A percentile compares a stretch with the other conserved stretches of the same genome.
Conservation (phyloP, 1,284 basidiomycete genomes). For the Pterulicium gracile region DNA sequence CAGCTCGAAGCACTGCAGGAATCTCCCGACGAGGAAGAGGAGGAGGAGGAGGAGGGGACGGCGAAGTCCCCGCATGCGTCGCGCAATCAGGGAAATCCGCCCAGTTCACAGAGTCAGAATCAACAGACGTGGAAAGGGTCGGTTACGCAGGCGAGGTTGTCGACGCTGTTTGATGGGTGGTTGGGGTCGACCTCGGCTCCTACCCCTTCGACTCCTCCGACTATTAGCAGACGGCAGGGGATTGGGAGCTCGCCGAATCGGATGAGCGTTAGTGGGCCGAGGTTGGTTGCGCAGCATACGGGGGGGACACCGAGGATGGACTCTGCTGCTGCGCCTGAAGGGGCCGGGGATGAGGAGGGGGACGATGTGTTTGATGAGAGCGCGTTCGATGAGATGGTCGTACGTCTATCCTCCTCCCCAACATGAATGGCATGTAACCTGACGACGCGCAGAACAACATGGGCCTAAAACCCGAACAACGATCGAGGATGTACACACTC, state of each 20-base stretch:
- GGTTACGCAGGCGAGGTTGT: conserved; percentile 47
- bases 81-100: conserved; percentile 10
- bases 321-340: conserved; percentile 14
- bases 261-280: conserved; percentile 34
- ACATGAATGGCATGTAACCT: background rate
- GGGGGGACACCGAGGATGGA: conserved; percentile 16
- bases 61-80: conserved; percentile 30
- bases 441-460: conserved; percentile 43
- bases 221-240: conserved; percentile 22
- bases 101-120: conserved; percentile 13
- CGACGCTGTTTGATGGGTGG: conserved; percentile 57
- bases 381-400: conserved; percentile 56
- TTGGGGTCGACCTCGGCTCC: conserved; percentile 7
- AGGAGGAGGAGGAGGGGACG: conserved; percentile 46
- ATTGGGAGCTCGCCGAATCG: conserved; percentile 30
- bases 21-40: conserved; percentile 35
- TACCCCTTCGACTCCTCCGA: conserved; percentile 22
- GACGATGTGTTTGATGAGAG: conserved; percentile 33
- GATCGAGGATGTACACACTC: conserved; percentile 56
- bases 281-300: conserved; percentile 33
- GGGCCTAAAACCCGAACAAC: conserved; percentile 61
- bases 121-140: conserved; percentile 29
- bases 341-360: conserved; percentile 17
- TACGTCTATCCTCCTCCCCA: conserved; percentile 22
- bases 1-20: conserved; percentile 41